Evolutionary conservation across 495 filamentous ascomycete genomes (phyloP), one percentile per base, ranked within the genome.

Genomic region (Acidiella bohemica): DNA sequence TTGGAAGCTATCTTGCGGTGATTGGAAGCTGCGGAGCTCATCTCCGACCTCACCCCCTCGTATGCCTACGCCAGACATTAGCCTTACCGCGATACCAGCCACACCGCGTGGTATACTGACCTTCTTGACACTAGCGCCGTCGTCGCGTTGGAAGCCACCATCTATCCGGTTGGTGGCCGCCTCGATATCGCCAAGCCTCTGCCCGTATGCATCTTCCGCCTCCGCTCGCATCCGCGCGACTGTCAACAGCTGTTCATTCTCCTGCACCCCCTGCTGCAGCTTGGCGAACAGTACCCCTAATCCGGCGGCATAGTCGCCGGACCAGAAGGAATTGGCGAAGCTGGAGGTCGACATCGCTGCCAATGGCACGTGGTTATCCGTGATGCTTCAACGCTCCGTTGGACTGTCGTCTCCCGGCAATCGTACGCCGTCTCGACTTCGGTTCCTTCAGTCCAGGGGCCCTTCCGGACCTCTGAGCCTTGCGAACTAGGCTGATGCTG

Each of bases 271-370:
- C 57, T 99, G 90, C 61, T 95, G 87, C 32, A 99, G 77, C 65
- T 99, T 99, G 54, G 75, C 80, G 54, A 96, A 99, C 44, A 99
- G 74, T 30, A 99, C 87, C 28, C 87, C 90, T 42, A 99, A 74
- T 25, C 90, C 80, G 61, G 80, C 80, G 49, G 86, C 83, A 63
- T 93, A 93, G 66, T 95, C 87, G 50, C 74, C 74, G 42, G 85
- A 87, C 87, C 87, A 95, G 63, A 95, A 94, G 5, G 86, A 92
- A 64, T 88, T 84, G 46, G 84, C 76, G 62, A 95, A 95, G 28
- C n/a, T n/a, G n/a, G n/a, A n/a, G n/a, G n/a, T n/a, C n/a, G n/a
- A n/a, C n/a, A n/a, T n/a, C n/a, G n/a, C n/a, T n/a, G n/a, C n/a
- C n/a, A n/a, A n/a, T n/a, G n/a, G n/a, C n/a, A n/a, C n/a, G n/a